Conservation (phyloP, 176 grass and related monocot species). For the Cymbopogon citratus region DNA sequence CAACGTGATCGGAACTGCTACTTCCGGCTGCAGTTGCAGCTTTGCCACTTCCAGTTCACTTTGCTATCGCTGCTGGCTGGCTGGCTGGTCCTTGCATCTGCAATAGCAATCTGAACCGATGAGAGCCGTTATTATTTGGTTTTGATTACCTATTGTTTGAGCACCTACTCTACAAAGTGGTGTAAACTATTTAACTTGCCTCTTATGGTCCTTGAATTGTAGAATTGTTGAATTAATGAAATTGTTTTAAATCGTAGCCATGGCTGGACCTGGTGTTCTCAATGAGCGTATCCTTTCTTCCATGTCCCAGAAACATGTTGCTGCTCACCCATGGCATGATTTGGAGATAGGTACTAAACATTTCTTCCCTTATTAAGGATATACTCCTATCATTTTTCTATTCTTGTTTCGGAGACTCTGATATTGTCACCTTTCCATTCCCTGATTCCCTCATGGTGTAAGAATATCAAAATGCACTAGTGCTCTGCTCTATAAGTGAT, state of each 20-base stretch:
- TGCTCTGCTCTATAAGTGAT: not conserved
- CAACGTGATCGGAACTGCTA: not conserved
- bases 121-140: not conserved
- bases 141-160: not conserved
- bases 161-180: not conserved
- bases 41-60: not conserved
- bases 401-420: conserved; percentile 14
- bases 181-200: not conserved
- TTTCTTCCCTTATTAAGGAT: not conserved
- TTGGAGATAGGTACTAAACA: conserved; percentile 73
- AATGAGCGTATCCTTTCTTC: conserved; percentile 92
- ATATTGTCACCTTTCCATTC: conserved; percentile 1
- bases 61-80: not conserved
- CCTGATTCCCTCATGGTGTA: not conserved
- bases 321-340: conserved; percentile 98
- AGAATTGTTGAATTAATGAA: not conserved
- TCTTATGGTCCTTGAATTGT: conserved; percentile 1
- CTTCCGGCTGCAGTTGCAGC: not conserved
- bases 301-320: conserved; percentile 69
- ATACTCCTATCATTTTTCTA: not conserved
- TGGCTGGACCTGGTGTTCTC: conserved; percentile 59
- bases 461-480: not conserved
- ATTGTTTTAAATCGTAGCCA: conserved; percentile 42
- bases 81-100: not conserved
- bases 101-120: not conserved